Percentiles rank a stretch among this genome's conserved stretches.
Evolutionary conservation across 2,329 filamentous ascomycete species (phyloP).

Genomic region (Trichoderma atroviride): DNA sequence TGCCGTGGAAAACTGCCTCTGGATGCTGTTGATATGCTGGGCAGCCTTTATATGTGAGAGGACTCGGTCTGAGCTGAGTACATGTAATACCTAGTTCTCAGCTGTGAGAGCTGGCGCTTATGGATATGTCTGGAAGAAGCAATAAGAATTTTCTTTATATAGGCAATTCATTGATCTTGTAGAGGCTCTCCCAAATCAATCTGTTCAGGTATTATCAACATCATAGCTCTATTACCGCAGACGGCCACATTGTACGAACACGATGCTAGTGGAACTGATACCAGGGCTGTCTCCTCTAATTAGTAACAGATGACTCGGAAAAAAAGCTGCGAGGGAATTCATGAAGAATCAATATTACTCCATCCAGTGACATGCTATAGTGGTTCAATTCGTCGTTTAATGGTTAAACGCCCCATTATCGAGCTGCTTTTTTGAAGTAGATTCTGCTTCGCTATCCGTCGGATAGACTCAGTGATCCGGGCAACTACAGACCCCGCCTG

Average conservation of each 20-base stretch:
- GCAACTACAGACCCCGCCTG: neutral
- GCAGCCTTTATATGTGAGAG: neutral
- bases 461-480: conserved; percentile 11
- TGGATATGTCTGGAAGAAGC: neutral
- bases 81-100: too few relatives aligned
- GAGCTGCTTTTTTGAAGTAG: neutral
- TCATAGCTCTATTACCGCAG: too few relatives aligned
- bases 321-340: neutral
- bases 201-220: neutral
- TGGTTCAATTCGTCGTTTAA: neutral
- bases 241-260: neutral
- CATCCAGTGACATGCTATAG: neutral
- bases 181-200: neutral
- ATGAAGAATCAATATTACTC: neutral
- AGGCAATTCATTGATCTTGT: neutral
- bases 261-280: neutral
- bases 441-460: neutral
- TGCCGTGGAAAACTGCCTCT: neutral
- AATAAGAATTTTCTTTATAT: too few relatives aligned
- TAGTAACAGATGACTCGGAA: conserved; percentile 2
- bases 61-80: neutral
- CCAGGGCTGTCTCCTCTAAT: neutral
- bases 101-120: neutral
- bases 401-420: neutral
- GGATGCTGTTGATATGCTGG: neutral